Base-by-base conservation (phyloP, 2,329 filamentous ascomycete genomes). In the Aspergillus costaricaensis region DNA sequence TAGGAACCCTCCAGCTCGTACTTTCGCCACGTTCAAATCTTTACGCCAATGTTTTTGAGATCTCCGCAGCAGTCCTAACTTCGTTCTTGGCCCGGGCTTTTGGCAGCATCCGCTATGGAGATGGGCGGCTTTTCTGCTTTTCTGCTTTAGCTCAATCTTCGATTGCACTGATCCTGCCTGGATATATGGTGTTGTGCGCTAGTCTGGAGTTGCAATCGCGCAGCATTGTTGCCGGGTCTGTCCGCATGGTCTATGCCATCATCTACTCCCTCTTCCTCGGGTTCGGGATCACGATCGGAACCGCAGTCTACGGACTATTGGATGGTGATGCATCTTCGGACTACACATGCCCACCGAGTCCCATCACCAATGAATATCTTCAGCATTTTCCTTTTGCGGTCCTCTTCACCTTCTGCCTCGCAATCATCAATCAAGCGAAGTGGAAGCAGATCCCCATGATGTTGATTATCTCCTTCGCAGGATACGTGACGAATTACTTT, bases 371-470 rank as follows among this genome's bases (percentile, higher is more conserved):
- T 58, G 70, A 74, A 48, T 77, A 76, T 43, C 63, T 72, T 15
- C 85, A 82, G 65, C 85, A 83, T 63, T 92, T 93, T 76, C 79
- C 88, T 39, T 93, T 92, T 69, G 92, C 94, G 0, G 85, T 90
- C 0, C 76, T 84, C 6, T 96, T 95, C 72, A 88, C 91, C 17
- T 72, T 92, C 52, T 91, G 88, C 71, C 83, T 94, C 53, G 89
- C 89, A 62, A 82, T 93, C 67, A 88, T 94, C 74, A 93, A 94
- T 75, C 91, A 95, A 66, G 90, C 90, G 59, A 92, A 92, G 75
- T 91, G 85, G 85, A 88, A 86, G 68, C 91, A 95, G 72, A 85
- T 89, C 48, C 91, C 91, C 0, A 83, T 91, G 62, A 95, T 95
- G 91, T 77, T 91, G 2, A 51, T 86, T 64, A 93, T 96, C 68